These are phyloP conservation scores for Ophiostoma populinum DNA, from an alignment of 2,329 filamentous ascomycete species.

Conservation along the genomic window DNA sequence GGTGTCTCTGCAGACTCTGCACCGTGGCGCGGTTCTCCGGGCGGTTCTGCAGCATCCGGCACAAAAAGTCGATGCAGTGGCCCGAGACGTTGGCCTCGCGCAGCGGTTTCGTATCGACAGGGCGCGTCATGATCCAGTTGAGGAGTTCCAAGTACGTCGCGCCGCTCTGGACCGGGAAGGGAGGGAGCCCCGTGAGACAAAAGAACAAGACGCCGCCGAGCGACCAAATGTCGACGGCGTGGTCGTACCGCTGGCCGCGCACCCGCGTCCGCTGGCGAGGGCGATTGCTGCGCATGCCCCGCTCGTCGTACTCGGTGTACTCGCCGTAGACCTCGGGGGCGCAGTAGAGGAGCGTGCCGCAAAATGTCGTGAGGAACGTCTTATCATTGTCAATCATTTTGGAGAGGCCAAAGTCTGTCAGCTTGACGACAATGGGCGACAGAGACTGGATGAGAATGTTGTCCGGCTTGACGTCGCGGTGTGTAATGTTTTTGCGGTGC, in stretches of 20 bases:
- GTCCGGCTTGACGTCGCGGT: conserved; percentile 97
- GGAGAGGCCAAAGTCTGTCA: conserved; percentile 92
- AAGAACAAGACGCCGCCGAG: conserved; percentile 85
- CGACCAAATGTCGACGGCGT: conserved; percentile 93
- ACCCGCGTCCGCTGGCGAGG: conserved; percentile 40
- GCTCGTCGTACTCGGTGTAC: conserved; percentile 49
- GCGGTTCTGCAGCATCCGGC: conserved; percentile 64
- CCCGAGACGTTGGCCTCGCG: conserved; percentile 40
- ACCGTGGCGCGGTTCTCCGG: conserved; percentile 64
- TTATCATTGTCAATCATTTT: conserved; percentile 84
- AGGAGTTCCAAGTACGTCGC: conserved; percentile 66
- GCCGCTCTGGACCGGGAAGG: conserved; percentile 63
- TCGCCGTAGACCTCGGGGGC: conserved; percentile 89
- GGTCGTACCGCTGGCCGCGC: conserved; percentile 56
- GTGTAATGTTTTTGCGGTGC: conserved; percentile 76
- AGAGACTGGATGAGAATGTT: conserved; percentile 73
- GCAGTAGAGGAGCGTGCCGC: conserved; percentile 87
- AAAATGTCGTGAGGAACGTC: conserved; percentile 91
- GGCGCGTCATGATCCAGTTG: conserved; percentile 67
- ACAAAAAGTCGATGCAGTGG: conserved; percentile 55
- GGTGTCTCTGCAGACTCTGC: conserved; percentile 47
- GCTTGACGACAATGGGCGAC: conserved; percentile 64
- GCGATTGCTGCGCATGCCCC: conserved; percentile 33
- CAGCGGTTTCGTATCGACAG: conserved; percentile 50
- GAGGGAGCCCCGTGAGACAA: conserved; percentile 60